Conservation (phyloP, 192 early-diverging fungal species). For the Chytriomyces sp. region DNA sequence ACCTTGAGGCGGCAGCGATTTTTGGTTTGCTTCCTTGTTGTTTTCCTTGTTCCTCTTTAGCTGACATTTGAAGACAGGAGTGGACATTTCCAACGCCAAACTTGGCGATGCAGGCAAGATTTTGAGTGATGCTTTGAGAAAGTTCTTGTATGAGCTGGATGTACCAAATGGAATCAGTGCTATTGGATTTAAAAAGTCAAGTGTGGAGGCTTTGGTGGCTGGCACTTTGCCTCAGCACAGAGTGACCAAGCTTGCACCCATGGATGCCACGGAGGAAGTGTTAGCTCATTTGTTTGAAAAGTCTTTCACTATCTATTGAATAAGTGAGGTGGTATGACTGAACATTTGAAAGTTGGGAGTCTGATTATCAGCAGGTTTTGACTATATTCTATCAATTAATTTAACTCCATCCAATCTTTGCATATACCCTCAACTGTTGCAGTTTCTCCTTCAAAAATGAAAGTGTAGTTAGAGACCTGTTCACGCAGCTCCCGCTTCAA, state of each 20-base stretch:
- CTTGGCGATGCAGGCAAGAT: conserved; percentile 71
- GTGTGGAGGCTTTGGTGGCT: conserved; percentile 75
- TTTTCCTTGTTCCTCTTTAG: not conserved
- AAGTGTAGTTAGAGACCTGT: not conserved
- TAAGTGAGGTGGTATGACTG: no score
- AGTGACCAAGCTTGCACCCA: conserved; percentile 87
- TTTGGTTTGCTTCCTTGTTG: conserved; percentile 55
- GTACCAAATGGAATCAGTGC: conserved; percentile 83
- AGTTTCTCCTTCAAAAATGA: not conserved
- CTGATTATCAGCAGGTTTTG: no score
- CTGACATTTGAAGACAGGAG: conserved; percentile 38
- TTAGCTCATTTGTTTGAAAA: conserved; percentile 68
- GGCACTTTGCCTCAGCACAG: conserved; percentile 90
- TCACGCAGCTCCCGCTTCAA: not conserved
- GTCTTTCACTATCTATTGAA: conserved; percentile 42
- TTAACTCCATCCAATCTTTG: no score
- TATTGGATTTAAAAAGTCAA: conserved; percentile 69
- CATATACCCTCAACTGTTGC: not conserved
- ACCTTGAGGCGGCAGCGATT: conserved; percentile 76
- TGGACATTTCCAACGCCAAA: conserved; percentile 66
- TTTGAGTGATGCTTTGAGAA: conserved; percentile 74
- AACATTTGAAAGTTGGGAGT: no score
- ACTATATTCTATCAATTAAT: no score
- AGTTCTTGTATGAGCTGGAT: conserved; percentile 73
- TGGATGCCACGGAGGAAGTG: conserved; percentile 62